phyloP scores from a whole-genome alignment of 345 rosid species.

The Atalantia buxifolia region DNA sequence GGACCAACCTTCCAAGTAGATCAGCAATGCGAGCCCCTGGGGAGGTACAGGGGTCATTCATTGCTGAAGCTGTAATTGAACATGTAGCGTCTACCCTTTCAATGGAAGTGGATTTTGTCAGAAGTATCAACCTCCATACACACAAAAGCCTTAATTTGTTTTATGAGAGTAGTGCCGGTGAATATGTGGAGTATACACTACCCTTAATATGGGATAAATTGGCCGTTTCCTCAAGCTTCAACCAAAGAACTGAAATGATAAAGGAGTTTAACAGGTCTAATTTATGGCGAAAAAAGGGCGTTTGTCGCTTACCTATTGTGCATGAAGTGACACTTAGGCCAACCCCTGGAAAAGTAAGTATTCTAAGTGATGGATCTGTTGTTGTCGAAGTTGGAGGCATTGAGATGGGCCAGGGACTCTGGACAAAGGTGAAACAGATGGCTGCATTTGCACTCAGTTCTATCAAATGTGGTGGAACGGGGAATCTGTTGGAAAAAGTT shows the following conservation, averaged over 20 bases:
- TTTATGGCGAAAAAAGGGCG: conserved; percentile 71
- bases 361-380: conserved; percentile 83
- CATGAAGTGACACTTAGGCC: conserved; percentile 42
- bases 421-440: conserved; percentile 94
- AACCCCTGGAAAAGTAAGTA: conserved; percentile 83
- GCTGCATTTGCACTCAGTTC: conserved; percentile 83
- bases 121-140: conserved; percentile 63
- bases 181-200: conserved; percentile 62
- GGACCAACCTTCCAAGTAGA: conserved; percentile 67
- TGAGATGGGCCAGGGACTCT: conserved; percentile 93
- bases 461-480: conserved; percentile 41
- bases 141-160: conserved; percentile 54
- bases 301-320: conserved; percentile 67
- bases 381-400: conserved; percentile 89
- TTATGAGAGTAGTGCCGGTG: conserved; percentile 47
- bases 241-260: conserved; percentile 42
- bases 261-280: conserved; percentile 53
- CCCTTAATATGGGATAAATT: conserved; percentile 69
- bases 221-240: conserved; percentile 46
- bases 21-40: conserved; percentile 93
- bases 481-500: conserved; percentile 52
- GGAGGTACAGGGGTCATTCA: conserved; percentile 77
- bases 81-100: conserved; percentile 72
- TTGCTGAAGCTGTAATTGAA: conserved; percentile 80
- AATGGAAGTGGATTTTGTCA: conserved; percentile 63